A percentile compares a stretch with the other conserved stretches of the same genome.
Evolutionary conservation across 371 early-diverging fungal species (phyloP).

Genomic region (Rozella allomycis): DNA sequence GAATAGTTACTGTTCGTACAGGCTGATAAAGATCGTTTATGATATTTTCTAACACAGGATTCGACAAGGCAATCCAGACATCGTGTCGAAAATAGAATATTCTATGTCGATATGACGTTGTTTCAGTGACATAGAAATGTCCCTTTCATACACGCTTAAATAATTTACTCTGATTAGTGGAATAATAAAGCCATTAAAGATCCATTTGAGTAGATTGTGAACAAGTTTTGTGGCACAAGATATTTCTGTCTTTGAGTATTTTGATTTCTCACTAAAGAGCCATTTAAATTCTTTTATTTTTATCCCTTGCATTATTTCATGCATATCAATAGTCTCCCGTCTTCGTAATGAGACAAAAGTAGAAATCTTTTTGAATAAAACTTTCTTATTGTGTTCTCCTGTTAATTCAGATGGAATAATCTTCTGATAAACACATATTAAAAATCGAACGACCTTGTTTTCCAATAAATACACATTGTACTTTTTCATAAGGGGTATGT

Average conservation of each 20-base stretch:
- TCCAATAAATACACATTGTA: no score
- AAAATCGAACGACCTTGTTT: no score
- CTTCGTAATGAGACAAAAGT: conserved; percentile 25
- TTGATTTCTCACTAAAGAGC: conserved; percentile 1
- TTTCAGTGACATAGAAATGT: conserved; percentile 51
- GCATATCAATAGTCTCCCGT: conserved; percentile 33
- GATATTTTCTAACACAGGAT: conserved; percentile 15
- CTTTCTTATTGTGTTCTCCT: no score
- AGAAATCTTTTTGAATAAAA: no score
- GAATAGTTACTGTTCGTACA: conserved; percentile 4
- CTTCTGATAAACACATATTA: no score
- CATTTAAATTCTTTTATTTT: conserved; percentile 11
- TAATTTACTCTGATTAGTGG: conserved; percentile 26
- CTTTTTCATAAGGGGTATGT: no score
- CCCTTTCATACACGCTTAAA: conserved; percentile 11
- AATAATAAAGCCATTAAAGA: conserved; percentile 30
- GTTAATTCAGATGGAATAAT: no score
- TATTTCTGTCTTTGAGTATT: conserved; percentile 8
- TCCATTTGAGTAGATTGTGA: conserved; percentile 36
- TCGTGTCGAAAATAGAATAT: conserved; percentile 54
- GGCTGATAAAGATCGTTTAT: conserved; percentile 13
- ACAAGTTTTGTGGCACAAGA: conserved; percentile 24
- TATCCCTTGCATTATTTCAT: conserved; percentile 32
- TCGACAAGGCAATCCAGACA: conserved; percentile 34
- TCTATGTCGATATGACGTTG: conserved; percentile 20